Conservation (phyloP, 2,329 filamentous ascomycete genomes). For the Aureobasidium musti region DNA sequence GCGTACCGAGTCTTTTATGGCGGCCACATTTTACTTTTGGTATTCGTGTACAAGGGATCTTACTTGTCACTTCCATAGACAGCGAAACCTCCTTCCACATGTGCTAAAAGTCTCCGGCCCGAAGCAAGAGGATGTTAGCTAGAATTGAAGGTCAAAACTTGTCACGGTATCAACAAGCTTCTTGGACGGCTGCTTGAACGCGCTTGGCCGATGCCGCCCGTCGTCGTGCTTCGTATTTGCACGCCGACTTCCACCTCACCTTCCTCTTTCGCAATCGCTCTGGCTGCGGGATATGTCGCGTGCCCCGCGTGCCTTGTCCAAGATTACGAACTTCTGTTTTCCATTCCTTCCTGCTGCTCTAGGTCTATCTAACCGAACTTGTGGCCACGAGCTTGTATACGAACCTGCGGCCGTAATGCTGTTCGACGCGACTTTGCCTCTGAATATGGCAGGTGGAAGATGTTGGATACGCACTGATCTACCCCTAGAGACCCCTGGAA, state of each 20-base stretch:
- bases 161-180: conserved; percentile 5
- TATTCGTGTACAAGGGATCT: neutral
- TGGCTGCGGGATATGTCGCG: neutral
- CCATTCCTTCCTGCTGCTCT: conserved; percentile 8
- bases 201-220: conserved; percentile 23
- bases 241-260: neutral
- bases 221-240: conserved; percentile 17
- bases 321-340: neutral
- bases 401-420: conserved; percentile 8
- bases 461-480: conserved; percentile 6
- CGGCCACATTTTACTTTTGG: neutral
- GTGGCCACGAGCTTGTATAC: conserved; percentile 15
- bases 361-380: conserved; percentile 19
- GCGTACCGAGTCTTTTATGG: neutral
- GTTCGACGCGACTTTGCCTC: neutral
- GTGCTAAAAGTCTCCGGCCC: neutral
- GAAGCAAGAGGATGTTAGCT: neutral
- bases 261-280: conserved; percentile 23
- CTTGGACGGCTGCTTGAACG: neutral
- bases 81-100: neutral
- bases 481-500: conserved; percentile 12
- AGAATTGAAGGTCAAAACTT: conserved; percentile 4
- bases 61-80: neutral
- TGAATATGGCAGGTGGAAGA: conserved; percentile 13
- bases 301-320: neutral